Percentiles rank a stretch among this genome's conserved stretches.
phyloP scores from a whole-genome alignment of 345 rosid genomes.

The Moricandia moricandioides region DNA sequence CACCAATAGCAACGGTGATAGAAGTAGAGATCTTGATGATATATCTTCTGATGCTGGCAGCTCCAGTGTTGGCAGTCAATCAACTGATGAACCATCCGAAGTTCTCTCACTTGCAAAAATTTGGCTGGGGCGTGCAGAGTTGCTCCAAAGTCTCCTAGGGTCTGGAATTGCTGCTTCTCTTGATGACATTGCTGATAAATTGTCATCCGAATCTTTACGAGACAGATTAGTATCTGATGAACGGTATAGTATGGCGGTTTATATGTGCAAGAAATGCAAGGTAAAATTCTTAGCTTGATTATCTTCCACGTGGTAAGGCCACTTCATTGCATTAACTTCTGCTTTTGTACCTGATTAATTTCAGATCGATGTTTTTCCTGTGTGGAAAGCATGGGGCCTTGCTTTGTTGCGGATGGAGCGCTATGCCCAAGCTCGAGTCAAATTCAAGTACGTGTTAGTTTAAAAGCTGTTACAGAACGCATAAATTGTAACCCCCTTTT shows the following conservation, averaged over 20 bases:
- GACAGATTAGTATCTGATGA: constrained; percentile 90
- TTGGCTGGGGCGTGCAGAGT: constrained; percentile 94
- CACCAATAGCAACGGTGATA: constrained; percentile 51
- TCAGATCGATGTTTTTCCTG: constrained; percentile 93
- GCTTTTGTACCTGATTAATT: constrained; percentile 25
- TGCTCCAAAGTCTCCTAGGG: constrained; percentile 94
- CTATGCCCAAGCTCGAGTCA: constrained; percentile 87
- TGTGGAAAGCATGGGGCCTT: constrained; percentile 99
- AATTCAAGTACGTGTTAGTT: constrained; percentile 70
- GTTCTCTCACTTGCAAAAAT: constrained; percentile 58
- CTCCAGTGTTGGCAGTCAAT: constrained; percentile 81
- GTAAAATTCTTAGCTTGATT: constrained; percentile 42
- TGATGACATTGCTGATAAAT: constrained; percentile 86
- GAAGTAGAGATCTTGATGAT: constrained; percentile 80
- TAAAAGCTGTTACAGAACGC: not conserved
- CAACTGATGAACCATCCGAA: constrained; percentile 77
- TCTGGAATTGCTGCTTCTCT: constrained; percentile 94
- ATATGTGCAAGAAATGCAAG: constrained; percentile 96
- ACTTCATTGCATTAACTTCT: constrained; percentile 24
- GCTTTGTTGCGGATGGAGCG: constrained; percentile 93
- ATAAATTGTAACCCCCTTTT: not conserved
- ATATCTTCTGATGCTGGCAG: constrained; percentile 89
- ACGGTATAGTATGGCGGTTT: constrained; percentile 95
- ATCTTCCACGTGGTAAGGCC: constrained; percentile 15
- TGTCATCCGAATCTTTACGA: constrained; percentile 75